Evolutionary conservation across 192 early-diverging fungal genomes (phyloP).

Genomic region (Geosiphon pyriformis): DNA sequence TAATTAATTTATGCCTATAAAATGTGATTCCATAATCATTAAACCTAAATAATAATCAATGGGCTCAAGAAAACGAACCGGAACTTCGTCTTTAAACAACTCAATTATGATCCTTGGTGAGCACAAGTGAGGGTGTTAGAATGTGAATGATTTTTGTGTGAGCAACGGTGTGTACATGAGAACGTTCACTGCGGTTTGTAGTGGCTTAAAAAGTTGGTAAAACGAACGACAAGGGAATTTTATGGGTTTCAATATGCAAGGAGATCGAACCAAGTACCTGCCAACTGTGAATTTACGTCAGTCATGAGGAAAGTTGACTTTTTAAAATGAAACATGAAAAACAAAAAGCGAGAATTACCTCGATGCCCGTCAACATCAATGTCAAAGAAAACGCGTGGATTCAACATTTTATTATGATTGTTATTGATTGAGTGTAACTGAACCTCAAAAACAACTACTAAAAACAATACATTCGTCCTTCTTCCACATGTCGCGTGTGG

Average conservation of each 20-base stretch:
- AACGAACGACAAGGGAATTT: neutral
- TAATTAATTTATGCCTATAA: neutral
- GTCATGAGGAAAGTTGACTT: neutral
- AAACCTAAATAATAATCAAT: neutral
- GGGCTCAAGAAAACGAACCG: neutral
- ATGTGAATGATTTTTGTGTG: neutral
- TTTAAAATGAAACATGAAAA: neutral
- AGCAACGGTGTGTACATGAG: too few species aligned
- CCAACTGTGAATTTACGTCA: neutral
- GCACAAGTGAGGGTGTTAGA: constrained; percentile 1
- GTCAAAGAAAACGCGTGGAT: constrained; percentile 57
- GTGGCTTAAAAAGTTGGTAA: too few species aligned
- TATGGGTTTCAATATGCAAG: neutral
- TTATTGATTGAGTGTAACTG: too few species aligned
- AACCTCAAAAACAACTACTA: too few species aligned
- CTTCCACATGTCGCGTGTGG: too few species aligned
- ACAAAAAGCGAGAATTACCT: constrained; percentile 1
- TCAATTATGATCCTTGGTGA: constrained; percentile 34
- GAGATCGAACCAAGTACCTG: neutral
- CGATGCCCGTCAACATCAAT: constrained; percentile 55
- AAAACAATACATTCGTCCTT: too few species aligned
- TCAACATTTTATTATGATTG: constrained; percentile 32
- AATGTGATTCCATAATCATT: neutral
- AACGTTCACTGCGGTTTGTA: too few species aligned
- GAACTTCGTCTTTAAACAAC: constrained; percentile 37